phyloP scores from a whole-genome alignment of 2,329 filamentous ascomycete genomes.

The Diaporthe eres region DNA sequence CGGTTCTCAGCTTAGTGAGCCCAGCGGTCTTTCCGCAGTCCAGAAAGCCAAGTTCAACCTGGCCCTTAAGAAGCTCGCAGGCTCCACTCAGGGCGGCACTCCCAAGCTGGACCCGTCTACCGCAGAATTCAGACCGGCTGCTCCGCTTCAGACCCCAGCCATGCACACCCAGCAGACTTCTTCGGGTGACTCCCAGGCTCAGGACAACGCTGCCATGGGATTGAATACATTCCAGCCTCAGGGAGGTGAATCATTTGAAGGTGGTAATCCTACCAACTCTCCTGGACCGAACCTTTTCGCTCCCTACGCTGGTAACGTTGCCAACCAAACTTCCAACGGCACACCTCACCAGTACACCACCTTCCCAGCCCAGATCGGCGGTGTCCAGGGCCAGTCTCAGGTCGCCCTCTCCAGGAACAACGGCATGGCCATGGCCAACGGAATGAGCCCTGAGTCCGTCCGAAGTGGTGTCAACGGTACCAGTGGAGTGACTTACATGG shows the following conservation, averaged over 20 bases:
- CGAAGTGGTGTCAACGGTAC: background rate
- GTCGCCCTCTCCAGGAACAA: background rate
- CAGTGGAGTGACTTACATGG: background rate
- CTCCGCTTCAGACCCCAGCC: background rate
- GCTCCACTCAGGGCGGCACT: background rate
- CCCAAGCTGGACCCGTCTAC: slow-evolving; percentile 7
- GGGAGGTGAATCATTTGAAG: background rate
- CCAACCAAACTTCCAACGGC: background rate
- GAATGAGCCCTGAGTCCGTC: background rate
- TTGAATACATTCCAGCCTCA: background rate
- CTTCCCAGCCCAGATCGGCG: slow-evolving; percentile 18
- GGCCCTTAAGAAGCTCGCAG: background rate
- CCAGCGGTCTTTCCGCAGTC: background rate
- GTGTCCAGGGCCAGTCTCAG: background rate
- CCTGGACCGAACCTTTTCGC: background rate
- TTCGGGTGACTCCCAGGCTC: background rate
- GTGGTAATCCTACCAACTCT: background rate
- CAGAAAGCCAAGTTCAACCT: background rate
- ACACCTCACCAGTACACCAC: slow-evolving; percentile 3
- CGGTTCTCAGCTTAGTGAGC: slow-evolving; percentile 22
- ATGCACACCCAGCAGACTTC: background rate
- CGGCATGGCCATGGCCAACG: slow-evolving; percentile 7
- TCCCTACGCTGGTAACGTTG: background rate
- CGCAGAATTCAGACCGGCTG: slow-evolving; percentile 3
- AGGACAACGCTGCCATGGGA: background rate